Percentiles rank a stretch among this genome's conserved stretches.
Evolutionary conservation across 2,329 filamentous ascomycete genomes (phyloP).

Genomic region (Gnomoniopsis smithogilvyi): DNA sequence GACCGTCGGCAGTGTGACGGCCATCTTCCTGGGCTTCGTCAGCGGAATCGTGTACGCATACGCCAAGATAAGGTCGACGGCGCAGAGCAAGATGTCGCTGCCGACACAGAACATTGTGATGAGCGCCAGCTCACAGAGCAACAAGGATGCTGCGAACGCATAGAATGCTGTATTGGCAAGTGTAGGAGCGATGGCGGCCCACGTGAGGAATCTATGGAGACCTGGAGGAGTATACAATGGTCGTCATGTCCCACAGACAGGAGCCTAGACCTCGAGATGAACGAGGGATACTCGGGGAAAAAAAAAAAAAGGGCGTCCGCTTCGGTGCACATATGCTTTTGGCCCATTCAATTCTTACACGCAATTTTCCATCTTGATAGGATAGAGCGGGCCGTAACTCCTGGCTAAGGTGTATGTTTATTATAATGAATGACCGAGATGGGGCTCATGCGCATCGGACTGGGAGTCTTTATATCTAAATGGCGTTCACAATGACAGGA

Average conservation of each 20-base stretch:
- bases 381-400: background rate
- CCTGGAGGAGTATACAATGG: background rate
- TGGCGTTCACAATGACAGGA: background rate
- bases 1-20: constrained; percentile 86
- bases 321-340: constrained; percentile 1
- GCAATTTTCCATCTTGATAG: background rate
- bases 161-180: background rate
- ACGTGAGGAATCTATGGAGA: too few relatives aligned
- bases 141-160: constrained; percentile 77
- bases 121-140: constrained; percentile 89
- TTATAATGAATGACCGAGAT: background rate
- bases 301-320: too few relatives aligned
- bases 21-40: constrained; percentile 87
- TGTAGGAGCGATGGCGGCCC: background rate
- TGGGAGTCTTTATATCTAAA: background rate
- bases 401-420: background rate
- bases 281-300: background rate
- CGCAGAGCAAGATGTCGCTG: constrained; percentile 60
- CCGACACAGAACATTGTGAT: constrained; percentile 69
- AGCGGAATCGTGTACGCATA: constrained; percentile 89
- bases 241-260: background rate
- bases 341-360: background rate
- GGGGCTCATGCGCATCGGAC: background rate
- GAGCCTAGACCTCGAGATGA: background rate
- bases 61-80: constrained; percentile 78